A percentile compares a stretch with the other conserved stretches of the same genome.
phyloP scores from a whole-genome alignment of 2,329 filamentous ascomycete genomes.

The Metarhizium guizhouense region DNA sequence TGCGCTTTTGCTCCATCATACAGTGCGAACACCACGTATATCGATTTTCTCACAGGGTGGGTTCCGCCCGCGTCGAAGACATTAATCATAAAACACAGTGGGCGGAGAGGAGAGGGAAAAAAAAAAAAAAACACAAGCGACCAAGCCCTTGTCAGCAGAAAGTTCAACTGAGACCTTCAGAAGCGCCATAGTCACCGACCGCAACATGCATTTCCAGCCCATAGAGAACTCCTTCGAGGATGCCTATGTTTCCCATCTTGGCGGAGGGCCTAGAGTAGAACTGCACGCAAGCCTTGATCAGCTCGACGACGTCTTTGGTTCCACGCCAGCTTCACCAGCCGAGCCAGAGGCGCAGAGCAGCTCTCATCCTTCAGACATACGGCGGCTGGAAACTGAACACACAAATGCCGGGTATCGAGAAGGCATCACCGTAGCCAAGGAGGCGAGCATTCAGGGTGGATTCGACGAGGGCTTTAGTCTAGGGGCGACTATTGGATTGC shows the following conservation, averaged over 20 bases:
- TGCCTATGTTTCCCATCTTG: conserved; percentile 14
- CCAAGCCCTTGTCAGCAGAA: background rate
- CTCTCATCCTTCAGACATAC: conserved; percentile 55
- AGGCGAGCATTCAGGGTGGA: conserved; percentile 67
- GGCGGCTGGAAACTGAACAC: conserved; percentile 65
- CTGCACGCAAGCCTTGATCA: conserved; percentile 10
- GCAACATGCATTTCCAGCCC: conserved; percentile 26
- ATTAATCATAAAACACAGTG: too few relatives aligned
- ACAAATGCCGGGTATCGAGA: conserved; percentile 85
- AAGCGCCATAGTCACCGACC: background rate
- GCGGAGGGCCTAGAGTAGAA: conserved; percentile 5
- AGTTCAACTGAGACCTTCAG: background rate
- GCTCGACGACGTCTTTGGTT: conserved; percentile 29
- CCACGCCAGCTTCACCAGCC: conserved; percentile 14
- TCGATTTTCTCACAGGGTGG: background rate
- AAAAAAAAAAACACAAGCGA: background rate
- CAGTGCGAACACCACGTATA: too few relatives aligned
- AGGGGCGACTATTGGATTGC: conserved; percentile 70
- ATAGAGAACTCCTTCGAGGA: conserved; percentile 20
- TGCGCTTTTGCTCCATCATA: too few relatives aligned
- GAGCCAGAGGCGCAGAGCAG: conserved; percentile 8
- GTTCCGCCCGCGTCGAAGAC: too few relatives aligned
- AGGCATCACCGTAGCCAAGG: conserved; percentile 70
- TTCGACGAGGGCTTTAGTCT: conserved; percentile 88
- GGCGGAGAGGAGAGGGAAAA: background rate